Base-by-base conservation (phyloP, 73 alveolate species). In the Paramecium octaurelia region DNA sequence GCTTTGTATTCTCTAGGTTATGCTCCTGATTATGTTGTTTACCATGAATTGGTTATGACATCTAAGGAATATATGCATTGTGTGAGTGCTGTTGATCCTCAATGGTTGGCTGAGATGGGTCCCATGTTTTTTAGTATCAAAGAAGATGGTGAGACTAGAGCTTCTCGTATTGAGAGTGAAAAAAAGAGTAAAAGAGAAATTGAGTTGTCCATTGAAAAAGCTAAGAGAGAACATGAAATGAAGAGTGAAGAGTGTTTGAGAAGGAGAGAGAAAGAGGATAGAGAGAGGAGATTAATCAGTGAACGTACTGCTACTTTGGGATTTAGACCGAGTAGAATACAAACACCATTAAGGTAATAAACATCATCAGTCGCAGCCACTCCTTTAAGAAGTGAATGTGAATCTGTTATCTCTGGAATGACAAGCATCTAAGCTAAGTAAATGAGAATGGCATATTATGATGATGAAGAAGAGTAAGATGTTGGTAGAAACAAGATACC, bases 1-100 rank as follows among this genome's bases (percentile, higher is more conserved):
- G 99, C 99, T 4, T 93, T 99, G 71, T 99, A 97, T 91, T 97
- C 99, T 57, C 95, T 99, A 29, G 99, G 99, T 64, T 98, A 98
- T 94, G 98, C 99, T 20, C 99, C 99, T n/a, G 99, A 99, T 93
- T 99, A 99, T 93, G 99, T 99, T 21, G 99, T 99, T 40, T 99
- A 99, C 93, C 99, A 99, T 94, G 99, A 99, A 95, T 95, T 98
- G 80, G 97, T 98, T 9, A 97, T 98, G 99, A 98, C 99, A n/a
- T 94, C 99, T 21, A 98, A 98, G 94, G 99, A 98, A 92, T 99
- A 99, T 93, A 99, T 99, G 99, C 98, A 98, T 87, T 97, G 99
- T 68, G 99, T 99, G 35, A 99, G 99, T 5, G 99, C 99, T 34
- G 99, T 99, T 35, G 99, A 99, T 68, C 99, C 99, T 38, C 94